phyloP scores from a whole-genome alignment of 164 flowering plant species.

The Nymphaea colorata region DNA sequence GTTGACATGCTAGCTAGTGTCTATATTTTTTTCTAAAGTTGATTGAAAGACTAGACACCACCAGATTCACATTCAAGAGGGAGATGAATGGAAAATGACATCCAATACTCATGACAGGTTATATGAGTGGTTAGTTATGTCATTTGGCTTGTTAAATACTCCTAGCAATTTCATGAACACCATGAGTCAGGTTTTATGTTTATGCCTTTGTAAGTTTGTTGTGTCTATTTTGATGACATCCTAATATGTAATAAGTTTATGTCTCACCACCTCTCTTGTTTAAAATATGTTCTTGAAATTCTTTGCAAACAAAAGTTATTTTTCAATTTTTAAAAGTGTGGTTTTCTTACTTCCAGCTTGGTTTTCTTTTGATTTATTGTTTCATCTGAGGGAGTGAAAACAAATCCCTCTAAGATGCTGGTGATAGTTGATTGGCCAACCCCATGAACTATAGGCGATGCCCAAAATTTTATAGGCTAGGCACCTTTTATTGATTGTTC shows the following conservation, averaged over 20 bases:
- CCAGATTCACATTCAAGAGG: neutral
- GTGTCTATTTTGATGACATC: neutral
- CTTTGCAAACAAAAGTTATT: too few species aligned
- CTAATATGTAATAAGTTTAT: neutral
- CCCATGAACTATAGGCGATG: neutral
- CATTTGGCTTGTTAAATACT: neutral
- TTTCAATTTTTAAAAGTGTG: neutral
- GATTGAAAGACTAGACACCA: neutral
- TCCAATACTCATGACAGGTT: neutral
- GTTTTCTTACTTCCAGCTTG: neutral
- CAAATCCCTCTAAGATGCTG: neutral
- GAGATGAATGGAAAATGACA: constrained; percentile 1
- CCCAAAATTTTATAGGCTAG: neutral
- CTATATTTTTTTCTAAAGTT: neutral
- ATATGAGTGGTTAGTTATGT: constrained; percentile 3
- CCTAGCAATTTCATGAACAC: neutral
- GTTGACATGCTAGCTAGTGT: neutral
- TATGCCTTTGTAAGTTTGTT: neutral
- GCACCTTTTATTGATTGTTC: neutral
- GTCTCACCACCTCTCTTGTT: neutral
- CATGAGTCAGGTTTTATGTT: neutral
- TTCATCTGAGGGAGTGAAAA: neutral
- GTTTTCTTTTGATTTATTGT: neutral
- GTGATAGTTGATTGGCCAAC: neutral
- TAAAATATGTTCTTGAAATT: neutral